Evolutionary conservation across 2,329 filamentous ascomycete species (phyloP).

Genomic region (Colletotrichum spinosum): DNA sequence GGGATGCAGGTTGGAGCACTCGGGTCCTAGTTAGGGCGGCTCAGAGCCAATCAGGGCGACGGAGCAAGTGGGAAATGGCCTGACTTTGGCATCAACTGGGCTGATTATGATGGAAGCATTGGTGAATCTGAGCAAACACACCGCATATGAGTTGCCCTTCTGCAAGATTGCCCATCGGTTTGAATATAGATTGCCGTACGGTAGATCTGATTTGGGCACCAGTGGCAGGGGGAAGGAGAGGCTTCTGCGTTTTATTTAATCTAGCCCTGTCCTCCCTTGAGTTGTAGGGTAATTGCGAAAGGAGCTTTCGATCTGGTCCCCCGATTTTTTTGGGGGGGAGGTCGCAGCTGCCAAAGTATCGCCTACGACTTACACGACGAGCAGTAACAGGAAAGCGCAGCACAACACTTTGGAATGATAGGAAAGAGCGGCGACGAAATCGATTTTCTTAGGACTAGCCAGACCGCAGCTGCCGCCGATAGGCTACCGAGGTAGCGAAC

Average conservation of each 20-base stretch:
- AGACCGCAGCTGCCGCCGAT: too few relatives aligned
- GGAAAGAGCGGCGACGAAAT: too few relatives aligned
- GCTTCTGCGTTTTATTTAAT: too few relatives aligned
- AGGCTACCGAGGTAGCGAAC: too few relatives aligned
- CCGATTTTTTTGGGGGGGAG: too few relatives aligned
- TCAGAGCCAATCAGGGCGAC: constrained; percentile 31
- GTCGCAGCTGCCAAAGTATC: not conserved
- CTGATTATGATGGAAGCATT: constrained; percentile 36
- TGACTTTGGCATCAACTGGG: constrained; percentile 35
- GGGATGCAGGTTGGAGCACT: not conserved
- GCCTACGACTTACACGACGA: not conserved
- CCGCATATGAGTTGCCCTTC: constrained; percentile 16
- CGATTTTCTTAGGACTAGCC: too few relatives aligned
- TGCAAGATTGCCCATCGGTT: constrained; percentile 28
- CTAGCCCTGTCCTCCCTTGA: too few relatives aligned
- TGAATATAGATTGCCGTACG: constrained; percentile 22
- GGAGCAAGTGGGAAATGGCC: constrained; percentile 34
- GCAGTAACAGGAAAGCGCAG: not conserved
- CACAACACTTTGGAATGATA: too few relatives aligned
- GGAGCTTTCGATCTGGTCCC: too few relatives aligned
- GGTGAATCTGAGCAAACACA: constrained; percentile 32
- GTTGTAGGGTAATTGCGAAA: too few relatives aligned
- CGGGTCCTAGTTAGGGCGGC: constrained; percentile 7
- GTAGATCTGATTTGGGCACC: constrained; percentile 16
- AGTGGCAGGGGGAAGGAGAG: too few relatives aligned